Evolutionary conservation across 2,329 filamentous ascomycete genomes (phyloP).

Genomic region (Trichoderma sp.): DNA sequence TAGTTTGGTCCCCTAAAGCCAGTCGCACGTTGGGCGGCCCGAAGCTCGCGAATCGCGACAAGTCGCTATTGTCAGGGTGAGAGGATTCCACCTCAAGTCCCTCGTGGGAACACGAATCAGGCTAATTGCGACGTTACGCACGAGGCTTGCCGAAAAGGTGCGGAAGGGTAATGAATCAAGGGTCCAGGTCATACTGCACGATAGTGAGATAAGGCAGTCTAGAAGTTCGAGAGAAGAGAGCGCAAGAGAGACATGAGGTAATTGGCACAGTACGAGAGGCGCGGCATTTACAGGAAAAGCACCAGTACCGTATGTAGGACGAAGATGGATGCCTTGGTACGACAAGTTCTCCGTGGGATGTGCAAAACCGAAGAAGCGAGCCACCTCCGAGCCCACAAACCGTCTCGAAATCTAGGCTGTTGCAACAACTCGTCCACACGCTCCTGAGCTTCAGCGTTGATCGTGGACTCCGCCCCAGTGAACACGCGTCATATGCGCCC

Average conservation of each 20-base stretch:
- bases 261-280: too few species aligned
- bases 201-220: too few species aligned
- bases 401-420: too few species aligned
- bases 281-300: too few species aligned
- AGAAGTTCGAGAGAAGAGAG: too few species aligned
- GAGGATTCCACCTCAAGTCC: neutral
- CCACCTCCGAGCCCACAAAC: constrained; percentile 11
- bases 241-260: too few species aligned
- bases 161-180: neutral
- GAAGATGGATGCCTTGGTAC: too few species aligned
- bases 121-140: too few species aligned
- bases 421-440: too few species aligned
- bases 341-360: neutral
- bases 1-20: neutral
- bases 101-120: constrained; percentile 7
- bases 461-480: neutral
- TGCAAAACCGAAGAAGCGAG: constrained; percentile 20
- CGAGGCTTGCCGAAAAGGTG: neutral
- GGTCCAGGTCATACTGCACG: too few species aligned
- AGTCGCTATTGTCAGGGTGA: neutral
- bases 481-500: neutral
- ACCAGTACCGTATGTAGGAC: neutral
- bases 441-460: too few species aligned
- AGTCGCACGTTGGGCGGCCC: neutral
- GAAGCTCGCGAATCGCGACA: constrained; percentile 16